Evolutionary conservation across 2,329 filamentous ascomycete genomes (phyloP), one percentile per base, ranked within the genome.

Genomic region (Diatrype stigma): DNA sequence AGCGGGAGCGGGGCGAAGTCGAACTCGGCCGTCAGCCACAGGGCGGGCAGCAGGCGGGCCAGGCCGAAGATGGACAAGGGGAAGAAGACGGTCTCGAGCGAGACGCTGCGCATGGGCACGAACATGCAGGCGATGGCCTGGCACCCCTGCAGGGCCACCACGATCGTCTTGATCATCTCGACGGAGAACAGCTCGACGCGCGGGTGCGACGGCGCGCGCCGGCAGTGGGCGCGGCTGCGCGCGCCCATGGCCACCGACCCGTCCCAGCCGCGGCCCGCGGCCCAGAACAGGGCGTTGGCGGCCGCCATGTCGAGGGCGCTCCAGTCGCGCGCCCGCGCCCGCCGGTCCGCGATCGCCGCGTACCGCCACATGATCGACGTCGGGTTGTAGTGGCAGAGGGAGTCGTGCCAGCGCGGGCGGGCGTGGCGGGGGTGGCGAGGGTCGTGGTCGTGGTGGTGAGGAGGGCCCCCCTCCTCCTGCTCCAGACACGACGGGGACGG

Each of bases 271-370:
- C 58, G 45, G 8, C 40, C 42, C 0, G 57, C n/a, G n/a, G n/a
- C 61, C 64, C 64, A 68, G 49, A 68, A 65, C 14, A 62, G 48
- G 2, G 60, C 57, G 48, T 67, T 65, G 34, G 47, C 59, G 6
- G 64, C 59, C 12, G 58, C 61, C 50, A 68, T 54, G 26, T 66
- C 57, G 7, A 49, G 16, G 3, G 48, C 21, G 22, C 28, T 59
- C 66, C 64, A 68, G 2, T 37, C 8, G 14, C 46, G 59, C 7
- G 60, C 54, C 6, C 65, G 55, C 10, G 63, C 47, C 3, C 64
- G 60, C 7, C 66, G 58, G 46, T 67, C 63, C 0, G 57, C 42
- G 42, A 68, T 67, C 7, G 58, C 61, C 17, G 61, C 60, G 50
- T 70, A 68, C 1, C 40, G 40, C 22, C 40, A 44, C 12, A 44